Percentiles rank a stretch among this genome's conserved stretches.
phyloP scores from a whole-genome alignment of 2,329 filamentous ascomycete genomes.

The Fonsecaea pedrosoi region DNA sequence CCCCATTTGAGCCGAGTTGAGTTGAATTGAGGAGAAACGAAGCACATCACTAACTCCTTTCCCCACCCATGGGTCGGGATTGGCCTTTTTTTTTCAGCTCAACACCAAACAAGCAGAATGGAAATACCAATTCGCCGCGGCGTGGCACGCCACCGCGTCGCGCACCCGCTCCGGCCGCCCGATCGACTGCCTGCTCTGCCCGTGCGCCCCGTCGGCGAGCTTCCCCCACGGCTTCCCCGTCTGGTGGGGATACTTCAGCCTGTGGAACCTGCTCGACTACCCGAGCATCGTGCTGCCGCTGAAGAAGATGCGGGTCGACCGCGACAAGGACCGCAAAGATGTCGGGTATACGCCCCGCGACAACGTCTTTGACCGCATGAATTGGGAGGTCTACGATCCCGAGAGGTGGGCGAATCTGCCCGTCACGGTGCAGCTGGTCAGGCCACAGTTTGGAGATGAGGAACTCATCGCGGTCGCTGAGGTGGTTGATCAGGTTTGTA shows the following conservation, averaged over 20 bases:
- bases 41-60: neutral
- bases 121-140: constrained; percentile 52
- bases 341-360: constrained; percentile 24
- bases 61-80: no score
- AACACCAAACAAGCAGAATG: constrained; percentile 51
- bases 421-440: constrained; percentile 62
- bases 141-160: constrained; percentile 51
- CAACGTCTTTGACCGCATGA: constrained; percentile 52
- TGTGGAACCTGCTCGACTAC: constrained; percentile 75
- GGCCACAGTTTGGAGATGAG: constrained; percentile 61
- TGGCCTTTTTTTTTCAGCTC: constrained; percentile 7
- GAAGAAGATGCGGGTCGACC: constrained; percentile 48
- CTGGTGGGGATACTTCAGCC: constrained; percentile 70
- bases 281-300: constrained; percentile 68
- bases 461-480: constrained; percentile 48
- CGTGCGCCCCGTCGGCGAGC: constrained; percentile 29
- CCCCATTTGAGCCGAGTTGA: no score
- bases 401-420: constrained; percentile 58
- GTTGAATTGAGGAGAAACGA: neutral
- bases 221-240: constrained; percentile 60
- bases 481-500: constrained; percentile 25
- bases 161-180: constrained; percentile 48
- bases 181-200: constrained; percentile 34
- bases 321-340: constrained; percentile 48
- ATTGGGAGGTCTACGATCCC: constrained; percentile 54